phyloP scores from a whole-genome alignment of 208 protist species.

The Trypanosoma vivax region DNA sequence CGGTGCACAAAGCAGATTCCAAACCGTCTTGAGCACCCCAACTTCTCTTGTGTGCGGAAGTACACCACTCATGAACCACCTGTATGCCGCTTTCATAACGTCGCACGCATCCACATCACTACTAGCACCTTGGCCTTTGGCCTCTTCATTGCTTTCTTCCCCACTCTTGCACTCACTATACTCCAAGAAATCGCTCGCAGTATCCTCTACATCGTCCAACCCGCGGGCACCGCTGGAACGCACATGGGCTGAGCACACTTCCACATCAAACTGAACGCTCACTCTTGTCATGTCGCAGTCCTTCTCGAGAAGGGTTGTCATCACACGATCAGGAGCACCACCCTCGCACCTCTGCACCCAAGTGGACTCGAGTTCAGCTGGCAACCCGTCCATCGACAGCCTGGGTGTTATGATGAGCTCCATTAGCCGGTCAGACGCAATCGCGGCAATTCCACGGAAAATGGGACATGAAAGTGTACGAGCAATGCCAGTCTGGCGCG shows the following conservation, averaged over 20 bases:
- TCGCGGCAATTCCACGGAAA: background rate
- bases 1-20: background rate
- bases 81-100: background rate
- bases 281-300: background rate
- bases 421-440: background rate
- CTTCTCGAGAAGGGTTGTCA: background rate
- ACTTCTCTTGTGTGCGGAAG: background rate
- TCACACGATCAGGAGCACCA: background rate
- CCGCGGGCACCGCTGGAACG: too few relatives aligned
- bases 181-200: background rate
- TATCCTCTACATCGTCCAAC: too few relatives aligned
- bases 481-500: background rate
- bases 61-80: background rate
- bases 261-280: conserved; percentile 10
- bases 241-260: background rate
- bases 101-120: too few relatives aligned
- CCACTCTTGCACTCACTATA: background rate
- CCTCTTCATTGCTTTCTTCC: background rate
- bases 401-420: conserved; percentile 2
- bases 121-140: background rate
- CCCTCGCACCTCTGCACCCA: background rate
- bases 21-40: conserved; percentile 3
- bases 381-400: background rate
- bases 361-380: background rate
- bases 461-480: conserved; percentile 8